These are phyloP conservation scores for Colletotrichum truncatum DNA, from an alignment of 2,329 filamentous ascomycete species.

Conservation along the genomic window DNA sequence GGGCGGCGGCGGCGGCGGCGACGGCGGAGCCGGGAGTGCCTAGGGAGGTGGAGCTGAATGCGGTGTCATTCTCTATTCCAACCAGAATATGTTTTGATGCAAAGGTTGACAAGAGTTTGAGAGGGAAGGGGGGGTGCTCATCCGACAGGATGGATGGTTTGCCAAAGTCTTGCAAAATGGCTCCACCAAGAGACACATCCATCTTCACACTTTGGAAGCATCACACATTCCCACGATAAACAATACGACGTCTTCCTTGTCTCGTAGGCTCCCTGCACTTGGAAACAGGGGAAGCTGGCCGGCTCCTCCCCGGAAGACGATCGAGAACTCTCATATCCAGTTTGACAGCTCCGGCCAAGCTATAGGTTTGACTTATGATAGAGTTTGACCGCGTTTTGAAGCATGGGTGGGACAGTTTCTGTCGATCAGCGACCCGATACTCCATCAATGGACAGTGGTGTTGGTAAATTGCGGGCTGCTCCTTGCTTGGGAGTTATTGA, in stretches of 20 bases:
- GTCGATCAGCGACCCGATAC: too few species aligned
- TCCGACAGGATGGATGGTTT: too few species aligned
- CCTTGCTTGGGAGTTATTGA: neutral
- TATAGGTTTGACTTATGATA: neutral
- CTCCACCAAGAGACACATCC: too few species aligned
- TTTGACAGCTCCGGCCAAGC: constrained; percentile 10
- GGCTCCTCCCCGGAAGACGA: neutral
- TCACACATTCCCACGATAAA: too few species aligned
- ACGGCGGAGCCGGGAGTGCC: neutral
- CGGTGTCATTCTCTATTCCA: neutral
- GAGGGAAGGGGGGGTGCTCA: too few species aligned
- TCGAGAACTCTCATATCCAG: neutral
- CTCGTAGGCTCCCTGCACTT: too few species aligned
- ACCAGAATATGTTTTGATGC: neutral
- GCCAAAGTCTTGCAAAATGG: too few species aligned
- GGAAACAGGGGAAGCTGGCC: neutral
- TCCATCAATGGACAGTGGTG: neutral
- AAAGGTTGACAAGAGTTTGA: too few species aligned
- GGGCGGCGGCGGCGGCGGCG: neutral
- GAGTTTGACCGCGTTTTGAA: constrained; percentile 10
- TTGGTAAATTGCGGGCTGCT: neutral
- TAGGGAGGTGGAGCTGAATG: neutral
- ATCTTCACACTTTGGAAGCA: too few species aligned
- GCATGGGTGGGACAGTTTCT: neutral
- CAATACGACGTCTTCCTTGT: too few species aligned